phyloP scores from a whole-genome alignment of 805 yeast species.

The Myxozyma kluyveri region DNA sequence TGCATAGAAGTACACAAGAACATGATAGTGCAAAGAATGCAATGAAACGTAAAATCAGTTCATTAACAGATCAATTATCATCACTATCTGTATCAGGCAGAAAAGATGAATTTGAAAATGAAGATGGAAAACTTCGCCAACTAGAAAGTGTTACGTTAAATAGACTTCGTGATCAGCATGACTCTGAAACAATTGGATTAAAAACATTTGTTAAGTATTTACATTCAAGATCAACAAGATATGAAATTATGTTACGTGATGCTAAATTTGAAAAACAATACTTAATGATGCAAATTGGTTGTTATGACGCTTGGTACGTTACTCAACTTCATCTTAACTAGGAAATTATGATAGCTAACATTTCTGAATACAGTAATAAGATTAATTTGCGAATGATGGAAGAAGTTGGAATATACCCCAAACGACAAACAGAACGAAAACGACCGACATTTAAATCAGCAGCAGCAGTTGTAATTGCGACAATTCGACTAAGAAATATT shows the following conservation, averaged over 20 bases:
- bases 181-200: constrained; percentile 24
- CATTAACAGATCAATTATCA: constrained; percentile 2
- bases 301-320: constrained; percentile 34
- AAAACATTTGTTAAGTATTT: constrained; percentile 30
- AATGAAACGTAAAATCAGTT: constrained; percentile 7
- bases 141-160: neutral
- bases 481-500: constrained; percentile 34
- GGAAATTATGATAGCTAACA: constrained; percentile 1
- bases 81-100: neutral
- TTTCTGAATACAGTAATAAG: constrained; percentile 24
- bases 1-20: constrained; percentile 1
- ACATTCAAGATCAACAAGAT: constrained; percentile 27
- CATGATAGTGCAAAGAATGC: constrained; percentile 10
- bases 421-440: constrained; percentile 15
- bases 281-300: constrained; percentile 34
- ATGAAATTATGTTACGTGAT: constrained; percentile 32
- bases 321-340: neutral
- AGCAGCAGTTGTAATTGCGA: constrained; percentile 36
- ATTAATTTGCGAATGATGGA: constrained; percentile 35
- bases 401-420: constrained; percentile 36
- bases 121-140: neutral
- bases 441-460: constrained; percentile 32
- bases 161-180: constrained; percentile 5
- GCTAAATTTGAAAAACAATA: constrained; percentile 38
- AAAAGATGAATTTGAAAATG: neutral